These are phyloP conservation scores for Calocera viscosa DNA, from an alignment of 768 basidiomycete genomes.

Conservation along the genomic window DNA sequence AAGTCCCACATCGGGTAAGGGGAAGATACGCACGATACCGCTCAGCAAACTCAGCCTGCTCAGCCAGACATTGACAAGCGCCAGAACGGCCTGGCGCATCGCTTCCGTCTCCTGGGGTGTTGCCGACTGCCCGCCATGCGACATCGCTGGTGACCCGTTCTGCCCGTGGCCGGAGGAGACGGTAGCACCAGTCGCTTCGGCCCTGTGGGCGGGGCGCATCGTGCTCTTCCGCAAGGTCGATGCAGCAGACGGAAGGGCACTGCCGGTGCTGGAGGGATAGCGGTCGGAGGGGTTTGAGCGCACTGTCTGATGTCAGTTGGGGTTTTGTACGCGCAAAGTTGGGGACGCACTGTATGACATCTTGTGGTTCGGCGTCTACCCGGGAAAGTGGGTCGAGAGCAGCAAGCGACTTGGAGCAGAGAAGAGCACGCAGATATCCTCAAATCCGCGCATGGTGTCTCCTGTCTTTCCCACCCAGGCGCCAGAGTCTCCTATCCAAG, in stretches of 20 bases:
- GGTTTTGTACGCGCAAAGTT: neutral
- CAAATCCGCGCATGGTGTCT: no score
- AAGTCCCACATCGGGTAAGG: neutral
- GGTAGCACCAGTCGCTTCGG: neutral
- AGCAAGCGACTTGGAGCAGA: no score
- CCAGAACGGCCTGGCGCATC: neutral
- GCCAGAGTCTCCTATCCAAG: no score
- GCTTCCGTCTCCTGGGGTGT: neutral
- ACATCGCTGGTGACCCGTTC: neutral
- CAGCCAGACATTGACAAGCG: neutral
- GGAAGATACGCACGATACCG: neutral
- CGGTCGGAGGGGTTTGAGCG: neutral
- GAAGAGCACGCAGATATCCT: no score
- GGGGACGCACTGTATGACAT: neutral
- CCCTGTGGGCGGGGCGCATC: neutral
- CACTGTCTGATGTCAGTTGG: neutral
- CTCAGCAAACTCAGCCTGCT: constrained; percentile 3
- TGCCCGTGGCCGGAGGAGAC: neutral
- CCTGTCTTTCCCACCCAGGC: no score
- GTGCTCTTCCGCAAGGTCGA: neutral
- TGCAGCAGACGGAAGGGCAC: neutral
- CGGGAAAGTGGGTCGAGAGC: no score
- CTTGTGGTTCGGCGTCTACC: neutral
- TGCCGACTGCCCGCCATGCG: no score
- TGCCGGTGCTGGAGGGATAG: neutral